Conservation (phyloP, 805 yeast species). For the Yarrowia sp. region DNA sequence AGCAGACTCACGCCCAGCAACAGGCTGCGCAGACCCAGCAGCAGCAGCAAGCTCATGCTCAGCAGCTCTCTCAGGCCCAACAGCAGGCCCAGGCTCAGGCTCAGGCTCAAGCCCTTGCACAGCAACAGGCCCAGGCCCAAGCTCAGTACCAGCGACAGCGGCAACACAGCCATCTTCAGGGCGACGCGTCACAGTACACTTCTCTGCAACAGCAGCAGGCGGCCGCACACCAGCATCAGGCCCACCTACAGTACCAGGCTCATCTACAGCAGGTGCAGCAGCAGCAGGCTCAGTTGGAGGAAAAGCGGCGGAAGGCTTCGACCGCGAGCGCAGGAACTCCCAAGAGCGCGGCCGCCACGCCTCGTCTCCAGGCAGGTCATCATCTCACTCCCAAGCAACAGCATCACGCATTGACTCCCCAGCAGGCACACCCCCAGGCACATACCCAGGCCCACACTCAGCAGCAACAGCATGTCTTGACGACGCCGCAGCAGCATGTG, state of each 20-base stretch:
- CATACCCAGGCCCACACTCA: neutral
- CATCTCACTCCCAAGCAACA: neutral
- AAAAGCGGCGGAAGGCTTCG: constrained; percentile 6
- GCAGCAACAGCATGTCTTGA: neutral
- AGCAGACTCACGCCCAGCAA: neutral
- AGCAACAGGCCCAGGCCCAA: constrained; percentile 4
- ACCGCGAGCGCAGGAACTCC: neutral
- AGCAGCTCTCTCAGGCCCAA: neutral
- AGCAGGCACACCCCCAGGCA: neutral
- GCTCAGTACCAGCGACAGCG: constrained; percentile 25
- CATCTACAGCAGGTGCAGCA: constrained; percentile 15
- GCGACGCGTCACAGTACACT: neutral
- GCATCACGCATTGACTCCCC: neutral
- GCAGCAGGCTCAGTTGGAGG: constrained; percentile 14
- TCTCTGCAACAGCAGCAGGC: constrained; percentile 15
- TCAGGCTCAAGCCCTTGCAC: neutral
- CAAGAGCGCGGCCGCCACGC: neutral
- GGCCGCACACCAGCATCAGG: constrained; percentile 20
- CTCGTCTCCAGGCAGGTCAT: neutral
- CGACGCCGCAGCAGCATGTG: neutral
- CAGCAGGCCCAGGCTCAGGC: neutral
- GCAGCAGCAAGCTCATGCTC: neutral
- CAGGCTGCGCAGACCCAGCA: neutral
- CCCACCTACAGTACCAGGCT: constrained; percentile 16
- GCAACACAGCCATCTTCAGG: constrained; percentile 15